A percentile compares a stretch with the other conserved stretches of the same genome.
phyloP scores from a whole-genome alignment of 805 yeast genomes.

The Wickerhamomyces silvicola region DNA sequence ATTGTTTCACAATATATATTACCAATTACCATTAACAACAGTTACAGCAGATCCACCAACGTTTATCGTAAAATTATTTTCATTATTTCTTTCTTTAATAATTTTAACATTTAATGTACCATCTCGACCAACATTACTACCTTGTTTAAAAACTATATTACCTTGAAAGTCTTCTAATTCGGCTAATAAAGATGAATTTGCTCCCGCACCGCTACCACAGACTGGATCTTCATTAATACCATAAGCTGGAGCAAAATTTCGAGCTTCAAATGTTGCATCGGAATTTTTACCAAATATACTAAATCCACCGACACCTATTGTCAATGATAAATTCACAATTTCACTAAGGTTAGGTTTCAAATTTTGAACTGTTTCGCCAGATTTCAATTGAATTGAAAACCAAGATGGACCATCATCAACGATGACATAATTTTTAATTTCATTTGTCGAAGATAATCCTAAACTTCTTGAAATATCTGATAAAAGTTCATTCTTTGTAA shows the following conservation, averaged over 20 bases:
- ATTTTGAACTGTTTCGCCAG: constrained; percentile 27
- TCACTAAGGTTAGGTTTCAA: constrained; percentile 26
- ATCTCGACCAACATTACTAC: constrained; percentile 32
- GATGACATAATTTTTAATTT: constrained; percentile 20
- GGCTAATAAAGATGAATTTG: constrained; percentile 25
- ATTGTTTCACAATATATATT: too few species aligned
- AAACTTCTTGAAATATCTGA: constrained; percentile 10
- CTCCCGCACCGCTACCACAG: constrained; percentile 45
- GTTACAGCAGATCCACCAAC: constrained; percentile 38
- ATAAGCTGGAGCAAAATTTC: constrained; percentile 36
- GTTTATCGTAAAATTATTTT: constrained; percentile 9
- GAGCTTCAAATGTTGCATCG: constrained; percentile 28
- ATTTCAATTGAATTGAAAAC: constrained; percentile 31
- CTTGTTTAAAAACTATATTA: constrained; percentile 28
- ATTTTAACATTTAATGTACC: constrained; percentile 28
- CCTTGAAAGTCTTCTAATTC: constrained; percentile 16
- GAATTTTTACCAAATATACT: constrained; percentile 32
- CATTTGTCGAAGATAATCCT: constrained; percentile 4
- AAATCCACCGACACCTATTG: constrained; percentile 27
- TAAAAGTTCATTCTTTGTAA: constrained; percentile 3
- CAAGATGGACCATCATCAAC: constrained; percentile 43
- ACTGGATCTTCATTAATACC: constrained; percentile 46
- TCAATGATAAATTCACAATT: constrained; percentile 16
- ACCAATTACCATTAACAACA: constrained; percentile 31
- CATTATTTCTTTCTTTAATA: constrained; percentile 7